Conservation (phyloP, 2,329 filamentous ascomycete genomes). For the Penicillium sp. region DNA sequence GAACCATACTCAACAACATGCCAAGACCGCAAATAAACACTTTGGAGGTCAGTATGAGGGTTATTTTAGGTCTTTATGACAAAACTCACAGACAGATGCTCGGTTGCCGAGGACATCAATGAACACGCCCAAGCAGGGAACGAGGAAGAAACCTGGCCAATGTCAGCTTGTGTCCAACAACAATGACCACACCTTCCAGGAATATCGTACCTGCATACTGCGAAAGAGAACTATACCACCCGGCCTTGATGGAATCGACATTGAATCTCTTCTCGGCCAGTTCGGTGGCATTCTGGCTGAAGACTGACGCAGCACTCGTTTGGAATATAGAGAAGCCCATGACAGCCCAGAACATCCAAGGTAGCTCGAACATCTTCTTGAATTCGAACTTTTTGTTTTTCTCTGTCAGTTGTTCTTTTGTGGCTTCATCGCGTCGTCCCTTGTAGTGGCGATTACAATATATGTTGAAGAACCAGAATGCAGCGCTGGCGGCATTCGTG, state of each 20-base stretch:
- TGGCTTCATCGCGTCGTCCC: constrained; percentile 47
- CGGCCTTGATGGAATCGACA: constrained; percentile 47
- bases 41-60: constrained; percentile 21
- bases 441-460: constrained; percentile 44
- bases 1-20: constrained; percentile 47
- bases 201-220: constrained; percentile 43
- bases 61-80: too few relatives aligned
- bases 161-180: background rate
- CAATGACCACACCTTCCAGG: background rate
- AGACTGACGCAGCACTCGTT: constrained; percentile 49
- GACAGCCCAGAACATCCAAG: constrained; percentile 53
- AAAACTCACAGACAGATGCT: constrained; percentile 36
- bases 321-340: constrained; percentile 51
- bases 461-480: constrained; percentile 50
- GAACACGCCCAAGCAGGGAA: constrained; percentile 49
- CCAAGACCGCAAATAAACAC: constrained; percentile 41
- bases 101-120: constrained; percentile 51
- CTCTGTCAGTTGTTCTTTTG: constrained; percentile 52
- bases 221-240: constrained; percentile 52
- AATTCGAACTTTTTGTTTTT: constrained; percentile 52
- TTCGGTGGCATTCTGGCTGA: constrained; percentile 52
- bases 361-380: constrained; percentile 48
- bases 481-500: constrained; percentile 47
- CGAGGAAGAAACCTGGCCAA: constrained; percentile 46
- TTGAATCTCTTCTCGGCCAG: constrained; percentile 53